Evolutionary conservation across 2,329 filamentous ascomycete species (phyloP).

Genomic region (Talaromyces atroroseus): DNA sequence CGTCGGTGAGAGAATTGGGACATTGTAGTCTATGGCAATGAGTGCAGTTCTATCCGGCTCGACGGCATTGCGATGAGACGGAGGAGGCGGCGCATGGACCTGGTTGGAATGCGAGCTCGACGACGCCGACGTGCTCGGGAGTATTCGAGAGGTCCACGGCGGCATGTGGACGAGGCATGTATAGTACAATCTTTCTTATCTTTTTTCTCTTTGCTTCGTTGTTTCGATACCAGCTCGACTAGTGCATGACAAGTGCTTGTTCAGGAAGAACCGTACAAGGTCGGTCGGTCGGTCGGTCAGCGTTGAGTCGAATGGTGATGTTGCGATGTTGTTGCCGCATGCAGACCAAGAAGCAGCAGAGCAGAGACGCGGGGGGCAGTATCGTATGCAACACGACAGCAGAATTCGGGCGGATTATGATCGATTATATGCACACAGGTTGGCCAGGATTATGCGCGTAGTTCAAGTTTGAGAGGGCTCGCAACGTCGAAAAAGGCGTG

Average conservation of each 20-base stretch:
- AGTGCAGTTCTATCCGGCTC: slow-evolving; percentile 18
- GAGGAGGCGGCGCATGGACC: slow-evolving; percentile 2
- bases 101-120: slow-evolving; percentile 17
- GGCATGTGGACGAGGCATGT: slow-evolving; percentile 30
- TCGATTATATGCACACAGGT: background rate
- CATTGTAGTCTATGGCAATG: slow-evolving; percentile 18
- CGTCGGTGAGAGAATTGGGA: slow-evolving; percentile 6
- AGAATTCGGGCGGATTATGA: background rate
- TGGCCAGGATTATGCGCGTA: background rate
- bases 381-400: background rate
- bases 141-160: slow-evolving; percentile 29
- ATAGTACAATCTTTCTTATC: background rate
- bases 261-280: background rate
- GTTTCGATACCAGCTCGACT: slow-evolving; percentile 17
- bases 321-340: slow-evolving; percentile 3
- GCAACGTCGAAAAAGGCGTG: background rate
- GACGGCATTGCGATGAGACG: slow-evolving; percentile 3
- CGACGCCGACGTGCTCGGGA: slow-evolving; percentile 22
- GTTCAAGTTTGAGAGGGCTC: background rate
- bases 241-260: background rate
- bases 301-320: background rate
- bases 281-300: background rate
- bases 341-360: slow-evolving; percentile 5
- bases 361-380: background rate
- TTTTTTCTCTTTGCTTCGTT: background rate